Base-by-base conservation (phyloP, 140 eudicot species). In the Erigeron philadelphicus region DNA sequence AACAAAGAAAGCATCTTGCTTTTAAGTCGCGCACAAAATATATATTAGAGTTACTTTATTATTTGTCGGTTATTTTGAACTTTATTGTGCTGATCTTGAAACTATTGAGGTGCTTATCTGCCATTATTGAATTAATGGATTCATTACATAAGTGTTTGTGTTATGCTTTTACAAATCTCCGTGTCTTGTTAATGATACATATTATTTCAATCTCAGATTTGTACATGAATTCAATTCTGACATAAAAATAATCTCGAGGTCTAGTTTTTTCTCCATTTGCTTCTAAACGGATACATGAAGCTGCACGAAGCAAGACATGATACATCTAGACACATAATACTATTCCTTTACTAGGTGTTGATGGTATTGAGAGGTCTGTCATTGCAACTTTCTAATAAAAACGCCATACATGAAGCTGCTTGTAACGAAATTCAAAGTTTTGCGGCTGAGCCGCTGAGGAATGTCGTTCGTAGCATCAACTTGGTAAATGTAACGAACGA, bases 301-400 rank as follows among this genome's bases (percentile, higher is more conserved):
- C 62, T 75, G 68, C 69, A 58, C 79, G 62, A 63, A 64, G 54
- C 59, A 15, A 61, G 18, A 11, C 53, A 23, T 72, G 66, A 40
- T 70, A 70, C 41, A 13, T 63, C 18, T 15, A 58, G 1, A 31
- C 67, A 71, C 74, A 61, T 61, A 69, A 68, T 44, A 41, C 64
- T 44, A 41, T 61, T 42, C 53, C 67, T 79, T 40, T 67, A 47
- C 66, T 75, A 9, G 45, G 70, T 69, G 58, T 76, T 18, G 74
- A 79, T 62, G 84, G 71, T 73, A 73, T 70, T 35, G 89, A 82
- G 54, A 54, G 81, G 65, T 81, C 88, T 7, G 87, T 83, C 11
- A 65, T 87, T 86, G 81, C 81, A 17, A 75, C 88, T 67, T 85
- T 81, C 38, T 31, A 31, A 31, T 53, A 38, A 44, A 54, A 70